Conservation (phyloP, 106 monocot genomes). For the Dendrobium chrysotoxum region DNA sequence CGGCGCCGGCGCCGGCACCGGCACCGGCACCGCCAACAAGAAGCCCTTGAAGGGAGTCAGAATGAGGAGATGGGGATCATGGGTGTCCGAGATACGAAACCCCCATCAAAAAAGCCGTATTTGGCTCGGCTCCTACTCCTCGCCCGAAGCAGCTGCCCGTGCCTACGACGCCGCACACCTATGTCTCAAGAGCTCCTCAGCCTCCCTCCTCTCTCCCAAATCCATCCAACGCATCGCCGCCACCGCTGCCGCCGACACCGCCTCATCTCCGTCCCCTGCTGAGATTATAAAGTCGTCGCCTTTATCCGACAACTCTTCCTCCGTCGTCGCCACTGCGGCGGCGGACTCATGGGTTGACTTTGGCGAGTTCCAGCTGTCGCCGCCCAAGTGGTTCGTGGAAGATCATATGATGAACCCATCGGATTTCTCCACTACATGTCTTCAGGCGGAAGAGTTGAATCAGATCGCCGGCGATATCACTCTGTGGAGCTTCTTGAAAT, state of each 20-base stretch:
- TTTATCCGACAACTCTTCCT: not conserved
- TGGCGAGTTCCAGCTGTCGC: conserved; percentile 17
- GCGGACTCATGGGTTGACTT: conserved; percentile 17
- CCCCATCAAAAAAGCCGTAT: conserved; percentile 56
- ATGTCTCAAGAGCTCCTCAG: conserved; percentile 42
- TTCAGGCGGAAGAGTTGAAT: conserved; percentile 12
- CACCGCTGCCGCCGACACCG: conserved; percentile 26
- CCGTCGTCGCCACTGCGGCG: not conserved
- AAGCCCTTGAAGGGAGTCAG: conserved; percentile 52
- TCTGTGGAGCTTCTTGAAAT: conserved; percentile 40
- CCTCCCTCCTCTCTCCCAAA: conserved; percentile 33
- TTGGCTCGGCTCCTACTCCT: conserved; percentile 63
- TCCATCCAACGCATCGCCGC: conserved; percentile 53
- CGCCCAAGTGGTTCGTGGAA: conserved; percentile 12
- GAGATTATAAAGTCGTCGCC: not conserved
- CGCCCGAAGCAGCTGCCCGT: conserved; percentile 42
- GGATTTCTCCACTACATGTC: not conserved
- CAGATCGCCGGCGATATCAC: conserved; percentile 9
- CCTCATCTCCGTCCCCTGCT: too few relatives aligned
- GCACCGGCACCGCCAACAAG: not conserved
- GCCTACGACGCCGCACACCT: conserved; percentile 53
- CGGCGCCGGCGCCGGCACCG: not conserved
- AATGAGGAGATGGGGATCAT: conserved; percentile 69
- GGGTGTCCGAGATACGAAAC: conserved; percentile 65
- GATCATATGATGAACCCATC: conserved; percentile 10